A percentile compares a stretch with the other conserved stretches of the same genome.
phyloP scores from a whole-genome alignment of 2,329 filamentous ascomycete genomes.

The Chlorencoelia australis region DNA sequence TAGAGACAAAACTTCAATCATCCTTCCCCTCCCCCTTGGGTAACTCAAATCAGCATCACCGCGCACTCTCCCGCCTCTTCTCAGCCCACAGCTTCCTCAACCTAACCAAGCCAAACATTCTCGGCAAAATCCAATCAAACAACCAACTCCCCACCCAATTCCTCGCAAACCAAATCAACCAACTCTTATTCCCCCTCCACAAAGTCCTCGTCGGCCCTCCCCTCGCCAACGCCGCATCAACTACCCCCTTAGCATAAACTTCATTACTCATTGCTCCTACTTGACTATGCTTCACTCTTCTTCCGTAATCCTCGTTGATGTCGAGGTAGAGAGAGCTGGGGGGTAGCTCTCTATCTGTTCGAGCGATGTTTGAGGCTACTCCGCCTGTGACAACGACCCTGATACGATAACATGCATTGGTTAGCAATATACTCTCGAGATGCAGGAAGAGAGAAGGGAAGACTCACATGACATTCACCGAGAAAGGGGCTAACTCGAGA shows the following conservation, averaged over 20 bases:
- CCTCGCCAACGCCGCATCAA: constrained; percentile 15
- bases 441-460: too few relatives aligned
- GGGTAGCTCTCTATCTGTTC: constrained; percentile 10
- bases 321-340: constrained; percentile 16
- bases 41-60: too few relatives aligned
- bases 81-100: constrained; percentile 13
- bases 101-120: constrained; percentile 19
- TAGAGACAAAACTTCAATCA: too few relatives aligned
- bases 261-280: constrained; percentile 14
- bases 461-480: constrained; percentile 20
- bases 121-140: constrained; percentile 19
- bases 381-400: constrained; percentile 21
- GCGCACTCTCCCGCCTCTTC: constrained; percentile 4
- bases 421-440: too few relatives aligned
- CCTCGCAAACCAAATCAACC: constrained; percentile 14
- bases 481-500: constrained; percentile 22
- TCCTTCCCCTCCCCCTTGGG: neutral
- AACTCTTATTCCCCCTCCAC: constrained; percentile 19
- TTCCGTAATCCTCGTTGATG: constrained; percentile 14
- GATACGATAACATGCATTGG: too few relatives aligned
- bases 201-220: constrained; percentile 9
- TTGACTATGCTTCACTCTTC: constrained; percentile 19
- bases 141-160: constrained; percentile 17
- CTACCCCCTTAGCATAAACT: constrained; percentile 20
- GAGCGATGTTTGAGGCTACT: constrained; percentile 16